Percentiles rank a stretch among this genome's conserved stretches.
Evolutionary conservation across 78 protist genomes (phyloP).

Genomic region (Chrysochromulina tobinii): DNA sequence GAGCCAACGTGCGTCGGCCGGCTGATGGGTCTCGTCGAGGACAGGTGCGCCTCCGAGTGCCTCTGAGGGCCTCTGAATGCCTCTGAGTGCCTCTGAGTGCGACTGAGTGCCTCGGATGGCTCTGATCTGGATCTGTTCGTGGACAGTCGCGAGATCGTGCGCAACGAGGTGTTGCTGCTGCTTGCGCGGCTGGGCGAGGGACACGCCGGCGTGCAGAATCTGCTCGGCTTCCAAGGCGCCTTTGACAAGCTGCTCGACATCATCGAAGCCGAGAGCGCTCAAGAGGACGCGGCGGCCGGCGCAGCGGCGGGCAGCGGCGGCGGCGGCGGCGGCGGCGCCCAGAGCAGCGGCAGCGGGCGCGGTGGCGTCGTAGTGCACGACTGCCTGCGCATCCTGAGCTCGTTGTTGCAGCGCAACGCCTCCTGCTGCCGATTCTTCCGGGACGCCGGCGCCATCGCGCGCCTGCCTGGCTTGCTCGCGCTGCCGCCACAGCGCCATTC

Average conservation of each 20-base stretch:
- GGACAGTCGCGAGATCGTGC: background rate
- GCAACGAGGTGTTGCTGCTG: background rate
- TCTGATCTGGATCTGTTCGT: background rate
- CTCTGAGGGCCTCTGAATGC: too few relatives aligned
- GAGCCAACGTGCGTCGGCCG: background rate
- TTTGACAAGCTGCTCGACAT: background rate
- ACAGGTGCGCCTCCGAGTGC: background rate
- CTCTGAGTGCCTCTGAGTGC: too few relatives aligned
- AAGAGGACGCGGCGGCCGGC: background rate
- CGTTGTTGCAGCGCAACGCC: background rate
- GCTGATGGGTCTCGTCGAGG: background rate
- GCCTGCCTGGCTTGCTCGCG: background rate
- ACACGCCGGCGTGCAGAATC: background rate
- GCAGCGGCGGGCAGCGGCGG: background rate
- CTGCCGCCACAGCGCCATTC: background rate
- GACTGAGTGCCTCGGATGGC: too few relatives aligned
- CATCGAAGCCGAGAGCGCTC: background rate
- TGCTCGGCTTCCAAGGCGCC: background rate
- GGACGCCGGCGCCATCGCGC: background rate
- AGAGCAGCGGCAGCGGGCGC: background rate
- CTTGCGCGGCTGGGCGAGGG: background rate
- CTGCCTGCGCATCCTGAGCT: background rate
- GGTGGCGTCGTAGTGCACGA: background rate
- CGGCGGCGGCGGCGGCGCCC: background rate
- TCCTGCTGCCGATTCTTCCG: background rate